phyloP scores from a whole-genome alignment of 495 filamentous ascomycete genomes.

The Neurospora sp. region DNA sequence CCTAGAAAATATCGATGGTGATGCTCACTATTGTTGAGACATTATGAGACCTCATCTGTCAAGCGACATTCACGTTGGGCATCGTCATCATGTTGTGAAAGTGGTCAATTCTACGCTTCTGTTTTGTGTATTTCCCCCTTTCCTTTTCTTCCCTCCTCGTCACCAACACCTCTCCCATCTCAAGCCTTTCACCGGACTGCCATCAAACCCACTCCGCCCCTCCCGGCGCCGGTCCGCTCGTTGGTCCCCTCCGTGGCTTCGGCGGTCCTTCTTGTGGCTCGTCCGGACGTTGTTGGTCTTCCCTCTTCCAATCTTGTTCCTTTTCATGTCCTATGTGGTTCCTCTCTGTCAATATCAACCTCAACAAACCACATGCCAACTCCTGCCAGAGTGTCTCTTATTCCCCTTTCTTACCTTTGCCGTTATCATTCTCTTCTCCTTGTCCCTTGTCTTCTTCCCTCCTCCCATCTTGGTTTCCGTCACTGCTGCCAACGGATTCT shows the following conservation, averaged over 20 bases:
- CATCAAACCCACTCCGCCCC: not conserved
- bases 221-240: not conserved
- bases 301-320: not conserved
- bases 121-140: not conserved
- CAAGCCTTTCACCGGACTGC: too few relatives aligned
- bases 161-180: too few relatives aligned
- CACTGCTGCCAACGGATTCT: not conserved
- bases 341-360: not conserved
- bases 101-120: not conserved
- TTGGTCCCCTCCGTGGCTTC: not conserved
- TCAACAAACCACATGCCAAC: not conserved
- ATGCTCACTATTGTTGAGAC: not conserved
- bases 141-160: too few relatives aligned
- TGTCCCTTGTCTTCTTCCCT: not conserved
- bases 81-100: not conserved
- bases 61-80: not conserved
- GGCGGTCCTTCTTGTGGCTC: too few relatives aligned
- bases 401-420: not conserved
- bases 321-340: not conserved
- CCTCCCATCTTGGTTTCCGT: not conserved
- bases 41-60: not conserved
- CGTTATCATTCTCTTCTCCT: not conserved
- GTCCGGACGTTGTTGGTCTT: too few relatives aligned
- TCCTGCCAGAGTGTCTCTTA: not conserved
- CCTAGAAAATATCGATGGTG: not conserved